These are phyloP conservation scores for Novymonas esmeraldas DNA, from an alignment of 208 protist species.

Conservation along the genomic window DNA sequence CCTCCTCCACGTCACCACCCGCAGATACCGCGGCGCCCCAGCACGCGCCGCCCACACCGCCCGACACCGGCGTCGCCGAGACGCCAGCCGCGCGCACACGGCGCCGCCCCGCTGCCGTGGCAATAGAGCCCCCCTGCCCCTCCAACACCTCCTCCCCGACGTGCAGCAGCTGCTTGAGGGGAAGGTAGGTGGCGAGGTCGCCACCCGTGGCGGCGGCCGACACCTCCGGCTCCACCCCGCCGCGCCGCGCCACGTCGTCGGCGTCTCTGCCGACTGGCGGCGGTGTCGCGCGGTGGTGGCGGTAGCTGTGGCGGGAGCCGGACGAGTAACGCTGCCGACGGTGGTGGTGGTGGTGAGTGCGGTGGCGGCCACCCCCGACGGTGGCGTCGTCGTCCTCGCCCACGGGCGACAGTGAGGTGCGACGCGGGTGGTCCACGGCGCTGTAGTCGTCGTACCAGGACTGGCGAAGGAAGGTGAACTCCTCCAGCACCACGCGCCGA, in stretches of 20 bases:
- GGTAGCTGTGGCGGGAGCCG: slow-evolving; percentile 6
- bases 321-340: background rate
- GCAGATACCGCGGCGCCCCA: slow-evolving; percentile 3
- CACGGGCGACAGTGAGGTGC: slow-evolving; percentile 3
- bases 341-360: background rate
- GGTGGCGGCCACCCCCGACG: slow-evolving; percentile 11
- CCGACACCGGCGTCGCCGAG: background rate
- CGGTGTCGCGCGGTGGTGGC: background rate
- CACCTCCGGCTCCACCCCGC: background rate
- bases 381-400: slow-evolving; percentile 24
- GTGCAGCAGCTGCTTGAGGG: slow-evolving; percentile 21
- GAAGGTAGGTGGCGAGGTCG: slow-evolving; percentile 17
- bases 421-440: slow-evolving; percentile 8
- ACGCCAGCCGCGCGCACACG: background rate
- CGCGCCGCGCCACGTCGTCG: background rate
- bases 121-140: background rate
- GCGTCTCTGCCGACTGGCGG: background rate
- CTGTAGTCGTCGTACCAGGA: slow-evolving; percentile 46
- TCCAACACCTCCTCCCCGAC: slow-evolving; percentile 3
- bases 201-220: slow-evolving; percentile 13
- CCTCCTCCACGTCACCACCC: slow-evolving; percentile 23
- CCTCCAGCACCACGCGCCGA: slow-evolving; percentile 59
- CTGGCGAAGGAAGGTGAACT: slow-evolving; percentile 59
- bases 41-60: background rate
- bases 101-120: background rate